phyloP scores from a whole-genome alignment of 345 rosid species.

The Brassica nigra region DNA sequence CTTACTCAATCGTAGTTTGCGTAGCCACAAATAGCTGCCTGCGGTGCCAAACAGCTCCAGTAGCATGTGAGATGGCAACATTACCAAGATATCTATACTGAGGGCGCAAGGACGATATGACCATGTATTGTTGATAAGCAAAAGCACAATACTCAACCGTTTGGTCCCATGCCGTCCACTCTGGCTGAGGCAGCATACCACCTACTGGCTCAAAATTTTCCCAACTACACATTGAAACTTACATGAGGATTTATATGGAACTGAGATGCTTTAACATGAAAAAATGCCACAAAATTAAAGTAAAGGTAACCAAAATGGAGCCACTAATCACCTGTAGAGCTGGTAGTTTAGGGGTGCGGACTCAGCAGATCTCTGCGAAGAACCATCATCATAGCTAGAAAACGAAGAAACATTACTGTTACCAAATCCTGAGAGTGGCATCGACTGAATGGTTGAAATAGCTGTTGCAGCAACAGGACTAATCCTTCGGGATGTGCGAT shows the following conservation, averaged over 20 bases:
- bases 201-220: slow-evolving; percentile 97
- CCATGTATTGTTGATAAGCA: slow-evolving; percentile 89
- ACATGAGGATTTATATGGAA: slow-evolving; percentile 26
- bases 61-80: slow-evolving; percentile 91
- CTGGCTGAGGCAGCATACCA: slow-evolving; percentile 97
- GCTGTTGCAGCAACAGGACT: slow-evolving; percentile 93
- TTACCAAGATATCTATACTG: slow-evolving; percentile 96
- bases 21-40: slow-evolving; percentile 97
- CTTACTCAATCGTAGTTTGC: slow-evolving; percentile 98
- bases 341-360: slow-evolving; percentile 88
- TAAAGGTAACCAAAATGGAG: background rate
- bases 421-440: slow-evolving; percentile 99
- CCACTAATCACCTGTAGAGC: slow-evolving; percentile 74
- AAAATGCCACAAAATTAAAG: slow-evolving; percentile 1
- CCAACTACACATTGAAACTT: slow-evolving; percentile 69
- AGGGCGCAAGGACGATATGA: slow-evolving; percentile 91
- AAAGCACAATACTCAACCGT: slow-evolving; percentile 98
- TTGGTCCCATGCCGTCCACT: slow-evolving; percentile 99
- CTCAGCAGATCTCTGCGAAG: slow-evolving; percentile 73
- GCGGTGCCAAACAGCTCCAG: slow-evolving; percentile 98
- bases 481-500: slow-evolving; percentile 83
- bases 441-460: slow-evolving; percentile 90
- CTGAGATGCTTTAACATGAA: slow-evolving; percentile 1
- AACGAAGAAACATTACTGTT: slow-evolving; percentile 77
- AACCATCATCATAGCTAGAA: slow-evolving; percentile 75